Evolutionary conservation across 1,139 yeast genomes (phyloP), one percentile per base, ranked within the genome.

Genomic region (Zhuliangozyma parablackwelliae): DNA sequence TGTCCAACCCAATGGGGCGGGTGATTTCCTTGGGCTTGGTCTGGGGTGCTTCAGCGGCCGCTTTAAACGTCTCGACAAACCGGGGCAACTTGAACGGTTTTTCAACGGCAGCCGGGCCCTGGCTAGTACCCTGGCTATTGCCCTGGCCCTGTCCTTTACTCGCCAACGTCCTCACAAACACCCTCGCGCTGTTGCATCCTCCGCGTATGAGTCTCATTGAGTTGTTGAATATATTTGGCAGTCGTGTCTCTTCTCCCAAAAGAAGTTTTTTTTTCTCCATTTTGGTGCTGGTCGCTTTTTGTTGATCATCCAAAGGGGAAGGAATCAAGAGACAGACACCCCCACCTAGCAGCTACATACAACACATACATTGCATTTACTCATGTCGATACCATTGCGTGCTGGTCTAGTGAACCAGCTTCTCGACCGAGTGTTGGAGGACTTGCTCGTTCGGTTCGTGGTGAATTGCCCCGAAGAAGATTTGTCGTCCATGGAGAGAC

Each of bases 381-480:
- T 7, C 16, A 77, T 77, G 82, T 76, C 82, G 31, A 74, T 77
- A 48, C 72, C 68, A 43, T 61, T 77, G 53, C 65, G 75, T 53
- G 76, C 75, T 52, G 82, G 82, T 36, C 70, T 76, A 56, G 65
- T 65, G 36, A 66, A 65, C 49, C 79, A 74, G 50, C 70, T 90
- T 16, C 68, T 88, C 33, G 92, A 84, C 53, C 77, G 83, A 47
- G 88, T 82, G 9, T 69, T 92, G 37, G 96, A 89, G 56, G 98
- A 92, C 55, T 68, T 92, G 31, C 70, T 89, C 29, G 97, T 88
- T 34, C 71, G 98, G 44, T 94, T 94, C 55, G 81, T 94, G 38
- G 78, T 90, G 43, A 94, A 92, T 65, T 85, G 92, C 36, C 97
- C 98, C 6, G 79, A 79, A 10, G 97, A 90, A 55, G 98, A 92